These are phyloP conservation scores for Crucihimalaya himalaica DNA, from an alignment of 345 rosid species.

Conservation along the genomic window DNA sequence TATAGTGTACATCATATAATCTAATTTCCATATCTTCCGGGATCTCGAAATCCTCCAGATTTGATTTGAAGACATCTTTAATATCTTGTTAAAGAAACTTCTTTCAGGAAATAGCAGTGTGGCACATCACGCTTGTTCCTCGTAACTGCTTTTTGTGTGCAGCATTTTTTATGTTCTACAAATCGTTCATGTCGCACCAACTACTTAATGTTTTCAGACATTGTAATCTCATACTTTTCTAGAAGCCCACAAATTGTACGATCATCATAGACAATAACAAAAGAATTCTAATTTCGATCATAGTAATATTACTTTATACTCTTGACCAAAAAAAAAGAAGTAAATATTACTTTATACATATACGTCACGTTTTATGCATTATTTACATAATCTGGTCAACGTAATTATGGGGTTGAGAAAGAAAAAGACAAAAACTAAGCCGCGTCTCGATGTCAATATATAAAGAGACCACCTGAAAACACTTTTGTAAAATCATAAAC, in stretches of 20 bases:
- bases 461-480: slow-evolving; percentile 21
- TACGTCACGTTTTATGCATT: slow-evolving; percentile 37
- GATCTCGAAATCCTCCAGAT: too few relatives aligned
- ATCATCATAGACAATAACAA: background rate
- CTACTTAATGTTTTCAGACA: too few relatives aligned
- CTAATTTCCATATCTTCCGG: too few relatives aligned
- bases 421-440: background rate
- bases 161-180: too few relatives aligned
- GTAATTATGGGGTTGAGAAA: background rate
- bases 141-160: too few relatives aligned
- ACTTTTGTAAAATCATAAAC: slow-evolving; percentile 8
- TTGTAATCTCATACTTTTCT: slow-evolving; percentile 21
- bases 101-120: too few relatives aligned
- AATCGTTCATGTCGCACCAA: too few relatives aligned
- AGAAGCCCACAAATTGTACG: slow-evolving; percentile 16
- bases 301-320: background rate
- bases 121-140: too few relatives aligned
- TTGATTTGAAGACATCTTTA: too few relatives aligned
- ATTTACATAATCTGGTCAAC: slow-evolving; percentile 26
- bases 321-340: too few relatives aligned
- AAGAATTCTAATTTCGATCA: background rate
- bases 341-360: background rate
- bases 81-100: too few relatives aligned
- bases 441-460: slow-evolving; percentile 34
- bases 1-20: too few relatives aligned